Evolutionary conservation across 1,139 yeast species (phyloP), one percentile per base, ranked within the genome.

Genomic region (Magnusiomyces fungicola): DNA sequence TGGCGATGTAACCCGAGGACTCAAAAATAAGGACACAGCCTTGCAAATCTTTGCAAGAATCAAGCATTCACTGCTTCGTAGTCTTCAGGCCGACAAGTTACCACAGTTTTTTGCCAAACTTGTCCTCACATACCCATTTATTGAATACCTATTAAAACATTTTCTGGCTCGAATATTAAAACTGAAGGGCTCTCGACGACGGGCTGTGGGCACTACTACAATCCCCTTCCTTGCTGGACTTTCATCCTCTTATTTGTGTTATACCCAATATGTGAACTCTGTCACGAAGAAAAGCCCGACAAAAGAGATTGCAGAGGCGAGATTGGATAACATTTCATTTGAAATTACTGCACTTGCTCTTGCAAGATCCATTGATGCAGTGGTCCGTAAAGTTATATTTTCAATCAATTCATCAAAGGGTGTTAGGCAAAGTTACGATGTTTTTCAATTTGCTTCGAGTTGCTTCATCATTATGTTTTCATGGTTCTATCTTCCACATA

Each of bases 401-500:
- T 33, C 50, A 40, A 37, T 64, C 55, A 19, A 9, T 19, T 18
- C 16, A 18, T 18, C 23, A 9, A 16, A 18, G 6, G 10, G 14
- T 5, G 30, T 62, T 58, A 49, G 59, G 56, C 10, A 38, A 49
- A 7, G 56, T 53, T 55, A 63, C 53, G 61, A 62, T 55, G 50
- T 61, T 36, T 19, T 57, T 55, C 39, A 62, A 51, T 57, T 64
- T 56, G 48, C 57, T 3, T 50, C 54, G 4, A 54, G 63, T 2
- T 54, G 58, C 36, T 58, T 53, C 41, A 58, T 68, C 24, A 68
- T 72, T 45, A 71, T 72, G 74, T 67, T 62, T 53, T 51, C 66
- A 27, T 72, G 75, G 75, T 68, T 69, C 50, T 70, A 58, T 53
- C 53, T 61, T 45, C 75, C 75, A 1, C 62, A 63, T 14, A 60